A percentile compares a stretch with the other conserved stretches of the same genome.
These are phyloP conservation scores for Carex arenaria DNA, from an alignment of 202 grass and related monocot genomes.

Conservation along the genomic window DNA sequence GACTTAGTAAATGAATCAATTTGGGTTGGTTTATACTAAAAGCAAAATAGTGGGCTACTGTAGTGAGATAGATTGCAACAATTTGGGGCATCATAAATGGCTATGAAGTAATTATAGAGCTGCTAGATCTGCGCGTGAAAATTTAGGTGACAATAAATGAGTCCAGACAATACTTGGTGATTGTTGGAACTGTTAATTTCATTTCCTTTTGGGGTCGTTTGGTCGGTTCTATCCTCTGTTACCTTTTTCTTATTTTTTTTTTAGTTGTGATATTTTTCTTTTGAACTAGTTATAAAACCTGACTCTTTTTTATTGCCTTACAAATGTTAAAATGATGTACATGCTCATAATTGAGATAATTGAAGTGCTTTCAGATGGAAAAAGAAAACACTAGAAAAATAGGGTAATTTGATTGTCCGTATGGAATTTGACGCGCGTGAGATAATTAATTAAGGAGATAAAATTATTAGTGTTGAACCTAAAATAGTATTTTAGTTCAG, in stretches of 20 bases:
- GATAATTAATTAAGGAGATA: neutral
- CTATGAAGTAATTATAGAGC: neutral
- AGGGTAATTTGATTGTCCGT: neutral
- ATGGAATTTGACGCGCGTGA: neutral
- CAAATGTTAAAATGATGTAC: neutral
- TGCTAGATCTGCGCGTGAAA: slow-evolving; percentile 2
- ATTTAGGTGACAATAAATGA: slow-evolving; percentile 21
- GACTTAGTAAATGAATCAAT: slow-evolving; percentile 4
- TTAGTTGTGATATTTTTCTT: neutral
- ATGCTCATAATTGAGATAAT: neutral
- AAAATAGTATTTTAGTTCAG: neutral
- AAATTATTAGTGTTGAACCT: neutral
- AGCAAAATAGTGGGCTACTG: slow-evolving; percentile 10
- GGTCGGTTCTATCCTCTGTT: neutral
- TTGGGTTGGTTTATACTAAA: slow-evolving; percentile 3
- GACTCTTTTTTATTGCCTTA: neutral
- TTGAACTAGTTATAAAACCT: neutral
- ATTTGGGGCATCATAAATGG: slow-evolving; percentile 12
- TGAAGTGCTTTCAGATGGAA: neutral
- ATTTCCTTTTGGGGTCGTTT: neutral
- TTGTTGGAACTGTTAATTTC: slow-evolving; percentile 19
- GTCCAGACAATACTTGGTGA: slow-evolving; percentile 16
- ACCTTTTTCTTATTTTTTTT: neutral
- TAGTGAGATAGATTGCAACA: neutral
- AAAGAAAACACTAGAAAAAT: neutral